phyloP scores from a whole-genome alignment of 805 yeast species.

The Yarrowia yakushimensis region DNA sequence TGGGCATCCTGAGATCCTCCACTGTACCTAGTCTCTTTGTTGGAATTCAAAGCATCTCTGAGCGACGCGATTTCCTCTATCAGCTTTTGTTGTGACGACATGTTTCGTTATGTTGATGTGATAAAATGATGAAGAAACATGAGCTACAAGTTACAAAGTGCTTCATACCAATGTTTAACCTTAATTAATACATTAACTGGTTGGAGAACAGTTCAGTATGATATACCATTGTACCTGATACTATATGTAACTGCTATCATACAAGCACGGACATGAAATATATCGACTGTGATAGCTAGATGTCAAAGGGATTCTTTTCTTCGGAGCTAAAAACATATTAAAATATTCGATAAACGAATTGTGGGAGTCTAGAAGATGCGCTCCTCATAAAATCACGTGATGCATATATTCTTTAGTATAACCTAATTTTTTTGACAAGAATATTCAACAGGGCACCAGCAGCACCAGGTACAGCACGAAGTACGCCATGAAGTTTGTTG shows the following conservation, averaged over 20 bases:
- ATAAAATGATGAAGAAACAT: neutral
- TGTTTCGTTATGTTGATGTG: neutral
- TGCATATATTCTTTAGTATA: neutral
- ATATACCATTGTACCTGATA: too few species aligned
- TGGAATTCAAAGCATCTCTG: neutral
- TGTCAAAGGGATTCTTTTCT: too few species aligned
- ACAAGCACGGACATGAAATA: too few species aligned
- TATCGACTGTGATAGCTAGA: too few species aligned
- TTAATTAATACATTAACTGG: too few species aligned
- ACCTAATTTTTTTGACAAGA: neutral
- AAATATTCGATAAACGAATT: too few species aligned
- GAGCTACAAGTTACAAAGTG: too few species aligned
- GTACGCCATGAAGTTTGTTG: slow-evolving; percentile 79
- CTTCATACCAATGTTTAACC: too few species aligned
- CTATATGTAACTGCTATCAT: too few species aligned
- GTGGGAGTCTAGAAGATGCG: too few species aligned
- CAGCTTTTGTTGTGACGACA: slow-evolving; percentile 16
- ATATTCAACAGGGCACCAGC: neutral
- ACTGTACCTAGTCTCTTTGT: slow-evolving; percentile 9
- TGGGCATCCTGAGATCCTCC: slow-evolving; percentile 4
- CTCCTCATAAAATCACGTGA: neutral
- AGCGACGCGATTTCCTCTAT: slow-evolving; percentile 18
- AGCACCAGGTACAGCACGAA: neutral
- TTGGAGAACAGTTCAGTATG: too few species aligned
- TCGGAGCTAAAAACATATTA: too few species aligned